phyloP scores from a whole-genome alignment of 2,329 filamentous ascomycete species.

The Daldinia eschscholtzii region DNA sequence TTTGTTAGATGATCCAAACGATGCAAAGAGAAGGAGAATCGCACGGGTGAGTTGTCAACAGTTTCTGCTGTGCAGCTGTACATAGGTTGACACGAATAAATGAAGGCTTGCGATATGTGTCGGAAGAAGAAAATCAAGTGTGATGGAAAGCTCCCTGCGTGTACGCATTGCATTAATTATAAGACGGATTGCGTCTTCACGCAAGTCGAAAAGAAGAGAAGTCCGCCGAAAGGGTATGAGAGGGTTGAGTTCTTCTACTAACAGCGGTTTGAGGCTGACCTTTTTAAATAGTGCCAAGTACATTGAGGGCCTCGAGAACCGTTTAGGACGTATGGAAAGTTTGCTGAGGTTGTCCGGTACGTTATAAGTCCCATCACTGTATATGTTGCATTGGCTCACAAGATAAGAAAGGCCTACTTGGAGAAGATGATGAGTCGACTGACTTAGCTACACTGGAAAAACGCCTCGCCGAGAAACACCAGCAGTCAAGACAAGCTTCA shows the following conservation, averaged over 20 bases:
- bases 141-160: constrained; percentile 94
- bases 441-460: constrained; percentile 91
- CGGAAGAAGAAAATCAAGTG: constrained; percentile 79
- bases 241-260: constrained; percentile 13
- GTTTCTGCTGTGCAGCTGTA: constrained; percentile 13
- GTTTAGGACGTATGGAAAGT: constrained; percentile 95
- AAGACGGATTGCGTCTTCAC: constrained; percentile 98
- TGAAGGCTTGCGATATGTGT: constrained; percentile 93
- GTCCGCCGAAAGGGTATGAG: constrained; percentile 91
- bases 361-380: constrained; percentile 35
- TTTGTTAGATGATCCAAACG: constrained; percentile 75
- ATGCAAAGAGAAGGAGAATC: constrained; percentile 90
- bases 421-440: constrained; percentile 87
- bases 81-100: constrained; percentile 33
- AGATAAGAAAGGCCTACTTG: constrained; percentile 72
- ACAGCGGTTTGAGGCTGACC: constrained; percentile 27
- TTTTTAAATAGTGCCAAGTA: constrained; percentile 82
- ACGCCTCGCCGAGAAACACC: constrained; percentile 71
- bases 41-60: constrained; percentile 73
- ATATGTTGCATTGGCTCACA: constrained; percentile 45
- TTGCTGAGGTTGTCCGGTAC: constrained; percentile 83
- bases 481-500: constrained; percentile 64
- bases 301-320: constrained; percentile 95
- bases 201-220: constrained; percentile 98
- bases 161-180: constrained; percentile 96